phyloP scores from a whole-genome alignment of 495 filamentous ascomycete genomes.

The Geopyxis carbonaria region DNA sequence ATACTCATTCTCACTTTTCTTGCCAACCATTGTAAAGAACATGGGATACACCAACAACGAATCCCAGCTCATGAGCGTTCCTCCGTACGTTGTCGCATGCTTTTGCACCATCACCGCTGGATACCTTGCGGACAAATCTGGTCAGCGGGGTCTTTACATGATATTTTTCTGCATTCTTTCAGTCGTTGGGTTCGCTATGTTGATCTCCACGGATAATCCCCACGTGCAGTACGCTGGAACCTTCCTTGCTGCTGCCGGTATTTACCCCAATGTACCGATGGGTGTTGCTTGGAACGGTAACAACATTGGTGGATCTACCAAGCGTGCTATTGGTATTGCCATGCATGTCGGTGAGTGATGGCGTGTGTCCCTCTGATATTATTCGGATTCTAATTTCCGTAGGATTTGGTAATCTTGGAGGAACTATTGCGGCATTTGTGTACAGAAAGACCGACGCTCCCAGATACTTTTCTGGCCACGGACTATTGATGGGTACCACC shows the following conservation, averaged over 20 bases:
- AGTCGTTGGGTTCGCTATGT: conserved; percentile 52
- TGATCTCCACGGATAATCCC: conserved; percentile 37
- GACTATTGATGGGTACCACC: conserved; percentile 31
- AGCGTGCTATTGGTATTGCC: conserved; percentile 63
- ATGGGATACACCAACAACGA: conserved; percentile 33
- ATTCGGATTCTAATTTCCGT: conserved; percentile 70
- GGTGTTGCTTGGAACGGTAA: conserved; percentile 70
- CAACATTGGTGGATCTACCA: conserved; percentile 66
- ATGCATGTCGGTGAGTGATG: conserved; percentile 67
- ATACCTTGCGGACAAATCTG: conserved; percentile 27
- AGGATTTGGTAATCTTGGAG: conserved; percentile 59
- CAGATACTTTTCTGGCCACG: conserved; percentile 44
- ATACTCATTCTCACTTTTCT: conserved; percentile 32
- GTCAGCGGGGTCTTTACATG: conserved; percentile 32
- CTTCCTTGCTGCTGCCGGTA: conserved; percentile 46
- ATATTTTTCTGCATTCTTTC: conserved; percentile 27
- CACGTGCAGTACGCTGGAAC: conserved; percentile 59
- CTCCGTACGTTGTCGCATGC: conserved; percentile 34
- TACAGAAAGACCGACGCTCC: conserved; percentile 44
- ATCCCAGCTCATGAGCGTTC: conserved; percentile 37
- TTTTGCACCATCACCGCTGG: conserved; percentile 29
- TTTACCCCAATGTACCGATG: conserved; percentile 62
- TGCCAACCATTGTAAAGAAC: conserved; percentile 36
- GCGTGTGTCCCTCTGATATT: conserved; percentile 59
- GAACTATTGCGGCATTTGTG: conserved; percentile 51